These are phyloP conservation scores for Stachybotrys echinatus DNA, from an alignment of 2,329 filamentous ascomycete species.

Conservation along the genomic window DNA sequence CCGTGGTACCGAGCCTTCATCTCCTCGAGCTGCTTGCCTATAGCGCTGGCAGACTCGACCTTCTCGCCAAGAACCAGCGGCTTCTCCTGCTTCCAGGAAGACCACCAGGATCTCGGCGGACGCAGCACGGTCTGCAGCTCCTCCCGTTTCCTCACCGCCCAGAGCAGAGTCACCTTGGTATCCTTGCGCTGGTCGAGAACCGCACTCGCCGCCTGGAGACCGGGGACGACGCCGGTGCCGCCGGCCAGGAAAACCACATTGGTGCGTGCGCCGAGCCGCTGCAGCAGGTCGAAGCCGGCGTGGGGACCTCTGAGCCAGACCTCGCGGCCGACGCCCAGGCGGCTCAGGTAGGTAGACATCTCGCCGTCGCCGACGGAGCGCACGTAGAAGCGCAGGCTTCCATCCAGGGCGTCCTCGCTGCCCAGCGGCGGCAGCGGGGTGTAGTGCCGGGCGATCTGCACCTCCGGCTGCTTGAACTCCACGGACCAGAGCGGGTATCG, in stretches of 20 bases:
- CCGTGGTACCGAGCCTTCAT: conserved; percentile 54
- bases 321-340: conserved; percentile 53
- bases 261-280: conserved; percentile 20
- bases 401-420: conserved; percentile 21
- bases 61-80: conserved; percentile 13
- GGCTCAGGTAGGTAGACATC: conserved; percentile 75
- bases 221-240: conserved; percentile 88
- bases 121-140: conserved; percentile 36
- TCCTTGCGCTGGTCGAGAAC: conserved; percentile 38
- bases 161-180: conserved; percentile 63
- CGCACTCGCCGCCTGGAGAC: conserved; percentile 70
- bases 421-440: conserved; percentile 68
- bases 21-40: conserved; percentile 58
- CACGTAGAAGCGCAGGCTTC: conserved; percentile 66
- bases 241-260: conserved; percentile 81
- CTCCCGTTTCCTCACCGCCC: conserved; percentile 64
- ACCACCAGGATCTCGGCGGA: conserved; percentile 15
- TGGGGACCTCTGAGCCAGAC: conserved; percentile 78
- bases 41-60: conserved; percentile 29
- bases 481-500: conserved; percentile 72
- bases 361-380: conserved; percentile 76
- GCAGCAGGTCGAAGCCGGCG: conserved; percentile 53
- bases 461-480: conserved; percentile 87
- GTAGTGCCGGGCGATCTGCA: conserved; percentile 89
- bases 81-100: conserved; percentile 13